A percentile compares a stretch with the other conserved stretches of the same genome.
Evolutionary conservation across 495 filamentous ascomycete genomes (phyloP).

Genomic region (Penicillium soppii): DNA sequence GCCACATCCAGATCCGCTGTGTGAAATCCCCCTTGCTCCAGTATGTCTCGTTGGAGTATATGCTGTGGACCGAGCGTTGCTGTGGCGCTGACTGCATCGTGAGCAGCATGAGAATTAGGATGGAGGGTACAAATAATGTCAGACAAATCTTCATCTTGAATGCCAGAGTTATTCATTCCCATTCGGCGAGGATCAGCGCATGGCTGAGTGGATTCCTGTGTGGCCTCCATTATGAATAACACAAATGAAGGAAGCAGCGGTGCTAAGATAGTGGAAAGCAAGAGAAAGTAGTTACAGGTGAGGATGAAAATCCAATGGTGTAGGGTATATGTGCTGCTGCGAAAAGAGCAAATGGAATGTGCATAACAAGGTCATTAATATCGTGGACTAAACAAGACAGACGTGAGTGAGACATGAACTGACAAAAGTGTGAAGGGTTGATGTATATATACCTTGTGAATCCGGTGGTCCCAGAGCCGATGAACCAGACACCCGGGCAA

Average conservation of each 20-base stretch:
- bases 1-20: slow-evolving; percentile 65
- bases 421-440: neutral
- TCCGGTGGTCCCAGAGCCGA: neutral
- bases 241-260: slow-evolving; percentile 6
- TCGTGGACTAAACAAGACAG: slow-evolving; percentile 4
- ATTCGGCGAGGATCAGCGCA: slow-evolving; percentile 75
- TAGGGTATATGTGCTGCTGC: slow-evolving; percentile 25
- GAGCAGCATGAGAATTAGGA: slow-evolving; percentile 70
- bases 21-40: slow-evolving; percentile 41
- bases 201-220: slow-evolving; percentile 76
- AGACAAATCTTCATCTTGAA: slow-evolving; percentile 74
- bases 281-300: slow-evolving; percentile 18
- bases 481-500: slow-evolving; percentile 10
- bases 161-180: slow-evolving; percentile 72
- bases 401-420: slow-evolving; percentile 1
- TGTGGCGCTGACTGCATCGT: slow-evolving; percentile 58
- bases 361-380: slow-evolving; percentile 23
- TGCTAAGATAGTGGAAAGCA: slow-evolving; percentile 14
- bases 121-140: slow-evolving; percentile 90
- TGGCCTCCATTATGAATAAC: slow-evolving; percentile 44
- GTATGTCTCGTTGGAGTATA: slow-evolving; percentile 51
- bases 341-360: slow-evolving; percentile 12
- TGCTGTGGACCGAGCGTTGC: slow-evolving; percentile 49
- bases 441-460: slow-evolving; percentile 2
- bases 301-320: slow-evolving; percentile 11